Percentiles rank a stretch among this genome's conserved stretches.
phyloP scores from a whole-genome alignment of 225 moss, liverwort and hornwort species.

The Pseudoscleropodium purum region DNA sequence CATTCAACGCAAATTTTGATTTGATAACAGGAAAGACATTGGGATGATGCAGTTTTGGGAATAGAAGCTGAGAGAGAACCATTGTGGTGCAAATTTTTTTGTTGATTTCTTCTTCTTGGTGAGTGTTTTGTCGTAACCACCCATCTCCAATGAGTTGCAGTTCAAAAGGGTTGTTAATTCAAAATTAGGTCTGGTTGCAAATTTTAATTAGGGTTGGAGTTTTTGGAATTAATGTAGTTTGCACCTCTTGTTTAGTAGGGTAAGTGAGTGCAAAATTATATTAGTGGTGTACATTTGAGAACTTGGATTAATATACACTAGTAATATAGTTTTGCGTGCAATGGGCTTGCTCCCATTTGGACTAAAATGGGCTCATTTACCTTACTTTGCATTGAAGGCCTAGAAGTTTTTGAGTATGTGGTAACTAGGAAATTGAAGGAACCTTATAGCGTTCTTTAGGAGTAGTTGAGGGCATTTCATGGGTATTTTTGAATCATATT shows the following conservation, averaged over 20 bases:
- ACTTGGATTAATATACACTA: not conserved
- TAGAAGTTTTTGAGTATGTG: not conserved
- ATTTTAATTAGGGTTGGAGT: not conserved
- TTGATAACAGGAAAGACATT: not conserved
- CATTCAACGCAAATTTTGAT: not conserved
- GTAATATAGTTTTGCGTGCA: not conserved
- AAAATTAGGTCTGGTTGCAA: not conserved
- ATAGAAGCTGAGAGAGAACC: too few species aligned
- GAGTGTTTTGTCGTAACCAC: not conserved
- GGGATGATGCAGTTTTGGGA: not conserved
- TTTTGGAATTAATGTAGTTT: not conserved
- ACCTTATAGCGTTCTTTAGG: accelerated
- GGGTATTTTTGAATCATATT: not conserved
- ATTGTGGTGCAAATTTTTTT: not conserved
- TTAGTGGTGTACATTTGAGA: not conserved
- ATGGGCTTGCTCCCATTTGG: not conserved
- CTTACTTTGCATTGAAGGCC: too few species aligned
- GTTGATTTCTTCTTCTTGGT: not conserved
- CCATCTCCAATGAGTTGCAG: not conserved
- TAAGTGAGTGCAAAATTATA: not conserved
- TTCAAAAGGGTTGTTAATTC: not conserved
- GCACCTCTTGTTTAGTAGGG: not conserved
- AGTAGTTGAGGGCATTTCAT: not conserved
- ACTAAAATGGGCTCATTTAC: not conserved
- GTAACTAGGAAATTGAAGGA: not conserved